phyloP scores from a whole-genome alignment of 495 filamentous ascomycete genomes.

The Staphylotrichum tortipilum region DNA sequence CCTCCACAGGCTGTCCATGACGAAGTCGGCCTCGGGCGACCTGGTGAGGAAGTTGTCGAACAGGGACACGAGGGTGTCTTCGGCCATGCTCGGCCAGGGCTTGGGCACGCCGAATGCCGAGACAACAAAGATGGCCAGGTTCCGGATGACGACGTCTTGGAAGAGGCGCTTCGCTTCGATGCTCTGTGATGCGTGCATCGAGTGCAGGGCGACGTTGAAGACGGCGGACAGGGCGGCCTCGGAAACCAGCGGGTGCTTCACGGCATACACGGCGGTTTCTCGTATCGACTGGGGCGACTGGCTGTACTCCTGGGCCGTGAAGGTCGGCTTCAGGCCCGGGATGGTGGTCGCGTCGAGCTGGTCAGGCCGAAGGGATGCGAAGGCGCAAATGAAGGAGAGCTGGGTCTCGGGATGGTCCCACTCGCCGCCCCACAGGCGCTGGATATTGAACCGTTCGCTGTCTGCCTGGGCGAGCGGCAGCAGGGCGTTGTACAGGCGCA shows the following conservation, averaged over 20 bases:
- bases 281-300: constrained; percentile 61
- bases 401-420: constrained; percentile 84
- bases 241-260: constrained; percentile 82
- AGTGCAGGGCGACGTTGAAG: constrained; percentile 66
- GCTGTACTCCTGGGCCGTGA: constrained; percentile 66
- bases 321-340: constrained; percentile 67
- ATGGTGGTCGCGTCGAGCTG: constrained; percentile 76
- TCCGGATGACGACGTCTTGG: constrained; percentile 57
- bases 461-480: constrained; percentile 58
- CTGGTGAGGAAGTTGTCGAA: constrained; percentile 45
- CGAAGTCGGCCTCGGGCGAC: constrained; percentile 61
- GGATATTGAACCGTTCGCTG: constrained; percentile 50
- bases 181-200: constrained; percentile 53
- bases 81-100: constrained; percentile 48
- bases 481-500: constrained; percentile 68
- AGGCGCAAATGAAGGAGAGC: constrained; percentile 80
- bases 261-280: constrained; percentile 60
- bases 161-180: constrained; percentile 59
- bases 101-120: constrained; percentile 59
- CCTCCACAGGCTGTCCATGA: constrained; percentile 81
- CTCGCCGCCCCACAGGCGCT: constrained; percentile 80
- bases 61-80: constrained; percentile 43
- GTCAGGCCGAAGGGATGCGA: constrained; percentile 56
- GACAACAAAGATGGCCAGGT: constrained; percentile 68
- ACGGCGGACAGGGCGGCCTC: constrained; percentile 74